phyloP scores from a whole-genome alignment of 208 protist genomes.

The Leishmania aethiopica region DNA sequence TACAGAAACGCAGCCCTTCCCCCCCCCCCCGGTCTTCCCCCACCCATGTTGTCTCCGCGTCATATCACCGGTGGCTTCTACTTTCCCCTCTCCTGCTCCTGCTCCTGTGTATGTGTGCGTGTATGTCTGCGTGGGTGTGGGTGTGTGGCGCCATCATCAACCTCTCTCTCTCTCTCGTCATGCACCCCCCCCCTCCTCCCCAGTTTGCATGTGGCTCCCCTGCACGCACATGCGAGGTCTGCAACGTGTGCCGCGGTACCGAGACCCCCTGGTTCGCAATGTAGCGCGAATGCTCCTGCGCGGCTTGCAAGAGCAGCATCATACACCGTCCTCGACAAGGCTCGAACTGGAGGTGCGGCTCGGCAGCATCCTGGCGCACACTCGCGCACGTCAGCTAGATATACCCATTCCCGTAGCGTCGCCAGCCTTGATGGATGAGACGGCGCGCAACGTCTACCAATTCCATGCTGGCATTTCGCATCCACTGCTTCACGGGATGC shows the following conservation, averaged over 20 bases:
- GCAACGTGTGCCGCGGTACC: slow-evolving; percentile 39
- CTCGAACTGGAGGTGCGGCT: slow-evolving; percentile 71
- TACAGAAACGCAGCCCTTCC: background rate
- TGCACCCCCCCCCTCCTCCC: background rate
- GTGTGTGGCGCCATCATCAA: background rate
- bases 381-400: slow-evolving; percentile 22
- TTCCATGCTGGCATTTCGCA: slow-evolving; percentile 23
- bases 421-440: slow-evolving; percentile 37
- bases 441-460: slow-evolving; percentile 17
- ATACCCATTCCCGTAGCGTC: slow-evolving; percentile 42
- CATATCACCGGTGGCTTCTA: background rate
- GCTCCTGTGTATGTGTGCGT: background rate
- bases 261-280: slow-evolving; percentile 43
- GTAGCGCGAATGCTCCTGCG: slow-evolving; percentile 40
- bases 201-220: background rate
- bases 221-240: slow-evolving; percentile 5
- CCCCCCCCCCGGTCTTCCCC: background rate
- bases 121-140: background rate
- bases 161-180: background rate
- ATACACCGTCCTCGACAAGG: slow-evolving; percentile 20
- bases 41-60: background rate
- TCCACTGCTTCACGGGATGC: slow-evolving; percentile 3
- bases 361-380: slow-evolving; percentile 34
- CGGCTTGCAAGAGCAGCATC: slow-evolving; percentile 45
- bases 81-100: background rate